Evolutionary conservation across 2,329 filamentous ascomycete genomes (phyloP), one percentile per base, ranked within the genome.

Genomic region (Hymenoscyphus infarciens): DNA sequence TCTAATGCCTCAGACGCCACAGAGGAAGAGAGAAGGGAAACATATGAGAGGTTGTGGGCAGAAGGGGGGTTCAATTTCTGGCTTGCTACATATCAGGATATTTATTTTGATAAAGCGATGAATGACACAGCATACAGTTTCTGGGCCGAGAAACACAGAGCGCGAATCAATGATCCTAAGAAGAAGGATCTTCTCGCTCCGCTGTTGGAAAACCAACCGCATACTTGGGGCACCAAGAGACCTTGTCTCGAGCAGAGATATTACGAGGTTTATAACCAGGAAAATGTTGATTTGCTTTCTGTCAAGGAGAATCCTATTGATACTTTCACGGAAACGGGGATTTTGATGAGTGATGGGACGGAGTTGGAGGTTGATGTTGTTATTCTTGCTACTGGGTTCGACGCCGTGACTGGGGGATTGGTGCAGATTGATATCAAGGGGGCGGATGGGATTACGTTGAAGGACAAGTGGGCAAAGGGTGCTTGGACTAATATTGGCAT

Each of bases 121-220:
- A 84, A 83, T 65, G 71, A 74, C 2, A 71, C 73, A 2, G 72
- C 76, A 0, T 84, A 83, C 64, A 73, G 80, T 2, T 84, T 82
- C 69, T 83, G 81, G 78, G 74, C 72, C 1, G 74, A 72, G 31
- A 82, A 81, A 66, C 76, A 76, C 0, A 72, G 78, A 1, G 71
- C 71, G 7, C 74, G 82, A 1, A 74, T 84, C 60, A 74, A 74
- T 2, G 77, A 84, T 64, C 77, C 79, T 1, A 70, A 70, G 8
- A 78, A 79, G 58, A 69, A 73, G 11, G 77, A 80, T 11, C 68
- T 82, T 4, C 72, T 85, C 4, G 81, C 79, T 0, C 83, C 83
- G 0, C 65, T 73, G 3, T 53, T 61, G 2, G 54, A 61, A 22
- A 71, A 79, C 38, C 77, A 76, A 45, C 78, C 77, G 2, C 78